phyloP scores from a whole-genome alignment of 495 filamentous ascomycete species.

The Lineolata rhizophorae region DNA sequence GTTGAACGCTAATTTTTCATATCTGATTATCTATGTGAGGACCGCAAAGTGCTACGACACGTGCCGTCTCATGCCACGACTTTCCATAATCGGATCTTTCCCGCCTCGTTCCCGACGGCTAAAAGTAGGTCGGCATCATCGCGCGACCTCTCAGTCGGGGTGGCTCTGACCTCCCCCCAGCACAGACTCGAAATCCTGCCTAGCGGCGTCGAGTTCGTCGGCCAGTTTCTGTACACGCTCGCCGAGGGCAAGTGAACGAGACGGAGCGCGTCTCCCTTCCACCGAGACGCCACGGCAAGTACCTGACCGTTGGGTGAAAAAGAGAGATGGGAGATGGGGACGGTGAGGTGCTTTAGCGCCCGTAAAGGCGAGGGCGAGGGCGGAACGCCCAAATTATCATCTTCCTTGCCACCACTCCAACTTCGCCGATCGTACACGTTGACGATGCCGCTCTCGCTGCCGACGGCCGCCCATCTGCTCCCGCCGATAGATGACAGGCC shows the following conservation, averaged over 20 bases:
- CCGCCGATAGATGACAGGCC: slow-evolving; percentile 41
- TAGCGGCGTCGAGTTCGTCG: slow-evolving; percentile 70
- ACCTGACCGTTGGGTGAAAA: slow-evolving; percentile 83
- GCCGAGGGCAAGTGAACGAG: slow-evolving; percentile 80
- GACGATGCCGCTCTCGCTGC: slow-evolving; percentile 62
- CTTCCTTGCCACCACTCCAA: slow-evolving; percentile 25
- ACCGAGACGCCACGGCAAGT: slow-evolving; percentile 58
- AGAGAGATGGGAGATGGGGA: slow-evolving; percentile 47
- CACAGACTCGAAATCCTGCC: slow-evolving; percentile 66
- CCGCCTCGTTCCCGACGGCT: slow-evolving; percentile 69
- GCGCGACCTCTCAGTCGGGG: slow-evolving; percentile 3
- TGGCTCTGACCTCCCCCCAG: slow-evolving; percentile 16
- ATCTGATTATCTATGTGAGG: too few species aligned
- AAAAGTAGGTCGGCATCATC: slow-evolving; percentile 35
- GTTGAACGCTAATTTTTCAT: too few species aligned
- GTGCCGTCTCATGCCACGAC: too few species aligned
- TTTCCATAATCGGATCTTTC: slow-evolving; percentile 74
- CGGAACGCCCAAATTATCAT: slow-evolving; percentile 27
- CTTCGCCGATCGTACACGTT: slow-evolving; percentile 75
- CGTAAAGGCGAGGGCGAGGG: slow-evolving; percentile 45
- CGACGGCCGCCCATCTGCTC: slow-evolving; percentile 73
- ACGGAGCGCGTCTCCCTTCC: slow-evolving; percentile 71
- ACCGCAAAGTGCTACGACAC: too few species aligned
- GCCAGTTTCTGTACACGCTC: slow-evolving; percentile 93
- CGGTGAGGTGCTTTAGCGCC: slow-evolving; percentile 67